Conservation (phyloP, 768 basidiomycete species). For the Russula emetica region DNA sequence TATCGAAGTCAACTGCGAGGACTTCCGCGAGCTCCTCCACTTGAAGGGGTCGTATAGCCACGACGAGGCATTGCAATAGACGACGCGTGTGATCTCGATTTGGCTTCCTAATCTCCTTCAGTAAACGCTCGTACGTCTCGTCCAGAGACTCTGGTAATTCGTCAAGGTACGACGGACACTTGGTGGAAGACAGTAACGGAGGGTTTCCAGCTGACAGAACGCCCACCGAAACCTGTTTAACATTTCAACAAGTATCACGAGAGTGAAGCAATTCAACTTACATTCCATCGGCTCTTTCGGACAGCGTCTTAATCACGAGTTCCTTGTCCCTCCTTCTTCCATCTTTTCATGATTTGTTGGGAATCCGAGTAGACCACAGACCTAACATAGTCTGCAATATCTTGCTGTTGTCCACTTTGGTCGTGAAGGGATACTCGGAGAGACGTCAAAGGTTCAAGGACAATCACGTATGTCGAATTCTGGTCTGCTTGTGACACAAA, state of each 20-base stretch:
- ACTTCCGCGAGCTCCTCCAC: slow-evolving; percentile 10
- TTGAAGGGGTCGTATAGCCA: slow-evolving; percentile 1
- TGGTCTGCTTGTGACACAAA: slow-evolving; percentile 6
- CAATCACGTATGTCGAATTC: slow-evolving; percentile 5
- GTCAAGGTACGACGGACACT: neutral
- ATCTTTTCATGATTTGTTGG: slow-evolving; percentile 1
- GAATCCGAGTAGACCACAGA: slow-evolving; percentile 5
- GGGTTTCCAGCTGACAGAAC: neutral
- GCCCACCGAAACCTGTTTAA: slow-evolving; percentile 8
- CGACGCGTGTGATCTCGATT: neutral
- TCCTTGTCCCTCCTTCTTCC: slow-evolving; percentile 2
- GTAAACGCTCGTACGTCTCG: slow-evolving; percentile 5
- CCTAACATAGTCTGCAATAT: neutral
- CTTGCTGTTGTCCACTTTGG: slow-evolving; percentile 5
- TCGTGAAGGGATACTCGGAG: slow-evolving; percentile 1
- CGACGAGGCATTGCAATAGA: slow-evolving; percentile 10
- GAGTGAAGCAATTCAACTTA: neutral
- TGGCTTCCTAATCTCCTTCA: neutral
- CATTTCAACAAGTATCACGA: neutral
- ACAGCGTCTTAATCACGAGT: neutral
- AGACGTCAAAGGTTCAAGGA: neutral
- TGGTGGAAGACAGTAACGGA: slow-evolving; percentile 5
- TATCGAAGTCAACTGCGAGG: slow-evolving; percentile 5
- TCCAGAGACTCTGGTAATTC: neutral
- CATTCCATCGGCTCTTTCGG: slow-evolving; percentile 14